Conservation (phyloP, 2,329 filamentous ascomycete species). For the Clarireedia monteithiana region DNA sequence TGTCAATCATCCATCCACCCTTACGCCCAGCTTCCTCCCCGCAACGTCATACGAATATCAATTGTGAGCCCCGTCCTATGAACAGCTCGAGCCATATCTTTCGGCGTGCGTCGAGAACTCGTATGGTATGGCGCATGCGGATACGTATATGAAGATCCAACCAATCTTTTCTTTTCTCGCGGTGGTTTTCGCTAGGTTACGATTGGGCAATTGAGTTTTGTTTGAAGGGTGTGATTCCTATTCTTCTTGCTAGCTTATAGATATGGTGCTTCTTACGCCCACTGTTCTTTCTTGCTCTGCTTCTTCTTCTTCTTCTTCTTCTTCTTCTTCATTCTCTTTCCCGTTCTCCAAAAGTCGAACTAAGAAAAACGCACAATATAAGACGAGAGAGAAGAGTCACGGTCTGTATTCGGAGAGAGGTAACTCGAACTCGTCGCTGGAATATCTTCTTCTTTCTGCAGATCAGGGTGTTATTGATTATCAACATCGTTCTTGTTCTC, state of each 20-base stretch:
- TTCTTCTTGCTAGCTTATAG: neutral
- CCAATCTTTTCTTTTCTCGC: too few relatives aligned
- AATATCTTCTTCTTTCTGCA: neutral
- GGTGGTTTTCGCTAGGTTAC: too few relatives aligned
- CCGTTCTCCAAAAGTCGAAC: neutral
- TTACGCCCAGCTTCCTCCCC: too few relatives aligned
- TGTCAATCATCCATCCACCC: neutral
- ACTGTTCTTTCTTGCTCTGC: neutral
- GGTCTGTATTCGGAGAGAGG: too few relatives aligned
- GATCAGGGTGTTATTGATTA: neutral
- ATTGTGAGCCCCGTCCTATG: too few relatives aligned
- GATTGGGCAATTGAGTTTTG: too few relatives aligned
- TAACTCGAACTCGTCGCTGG: neutral
- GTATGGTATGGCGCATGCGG: too few relatives aligned
- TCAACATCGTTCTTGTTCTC: neutral
- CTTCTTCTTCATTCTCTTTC: constrained; percentile 1
- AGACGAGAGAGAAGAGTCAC: too few relatives aligned
- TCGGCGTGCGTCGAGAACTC: too few relatives aligned
- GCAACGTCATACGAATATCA: too few relatives aligned
- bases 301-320: neutral
- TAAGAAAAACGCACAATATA: neutral
- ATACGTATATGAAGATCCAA: too few relatives aligned
- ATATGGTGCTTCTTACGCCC: constrained; percentile 1
- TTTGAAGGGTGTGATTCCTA: neutral
- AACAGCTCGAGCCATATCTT: too few relatives aligned